phyloP scores from a whole-genome alignment of 164 flowering plant species.

The Stephania yunnanensis region DNA sequence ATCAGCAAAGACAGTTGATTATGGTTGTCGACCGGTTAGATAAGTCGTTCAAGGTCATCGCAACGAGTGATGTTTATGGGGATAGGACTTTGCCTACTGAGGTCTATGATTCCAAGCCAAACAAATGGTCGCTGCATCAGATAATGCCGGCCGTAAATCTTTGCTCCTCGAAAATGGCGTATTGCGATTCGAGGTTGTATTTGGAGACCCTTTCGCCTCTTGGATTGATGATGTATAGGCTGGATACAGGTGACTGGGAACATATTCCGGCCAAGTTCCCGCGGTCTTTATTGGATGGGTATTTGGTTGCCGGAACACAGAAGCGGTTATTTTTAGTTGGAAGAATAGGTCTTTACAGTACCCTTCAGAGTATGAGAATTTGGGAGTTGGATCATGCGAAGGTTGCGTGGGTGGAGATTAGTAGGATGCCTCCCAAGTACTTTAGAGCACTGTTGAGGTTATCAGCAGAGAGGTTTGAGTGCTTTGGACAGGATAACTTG shows the following conservation, averaged over 20 bases:
- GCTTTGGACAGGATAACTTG: slow-evolving; percentile 90
- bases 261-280: slow-evolving; percentile 94
- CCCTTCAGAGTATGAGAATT: slow-evolving; percentile 86
- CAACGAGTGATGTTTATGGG: slow-evolving; percentile 85
- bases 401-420: slow-evolving; percentile 72
- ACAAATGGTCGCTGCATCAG: slow-evolving; percentile 76
- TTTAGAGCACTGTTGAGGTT: slow-evolving; percentile 75
- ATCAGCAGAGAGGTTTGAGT: slow-evolving; percentile 94
- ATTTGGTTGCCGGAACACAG: slow-evolving; percentile 81
- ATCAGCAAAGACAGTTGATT: slow-evolving; percentile 85
- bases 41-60: slow-evolving; percentile 71
- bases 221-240: slow-evolving; percentile 81
- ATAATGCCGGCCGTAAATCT: slow-evolving; percentile 90
- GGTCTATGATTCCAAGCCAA: slow-evolving; percentile 76
- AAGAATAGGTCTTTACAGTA: slow-evolving; percentile 81
- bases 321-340: slow-evolving; percentile 89
- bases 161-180: slow-evolving; percentile 94
- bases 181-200: slow-evolving; percentile 78
- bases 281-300: slow-evolving; percentile 80
- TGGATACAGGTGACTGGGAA: slow-evolving; percentile 79
- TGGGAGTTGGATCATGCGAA: slow-evolving; percentile 94
- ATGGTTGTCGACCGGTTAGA: slow-evolving; percentile 76
- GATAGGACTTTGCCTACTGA: slow-evolving; percentile 83
- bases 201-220: slow-evolving; percentile 88
- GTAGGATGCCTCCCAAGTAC: slow-evolving; percentile 90